Base-by-base conservation (phyloP, 2,329 filamentous ascomycete genomes). In the Metarhizium brunneum region DNA sequence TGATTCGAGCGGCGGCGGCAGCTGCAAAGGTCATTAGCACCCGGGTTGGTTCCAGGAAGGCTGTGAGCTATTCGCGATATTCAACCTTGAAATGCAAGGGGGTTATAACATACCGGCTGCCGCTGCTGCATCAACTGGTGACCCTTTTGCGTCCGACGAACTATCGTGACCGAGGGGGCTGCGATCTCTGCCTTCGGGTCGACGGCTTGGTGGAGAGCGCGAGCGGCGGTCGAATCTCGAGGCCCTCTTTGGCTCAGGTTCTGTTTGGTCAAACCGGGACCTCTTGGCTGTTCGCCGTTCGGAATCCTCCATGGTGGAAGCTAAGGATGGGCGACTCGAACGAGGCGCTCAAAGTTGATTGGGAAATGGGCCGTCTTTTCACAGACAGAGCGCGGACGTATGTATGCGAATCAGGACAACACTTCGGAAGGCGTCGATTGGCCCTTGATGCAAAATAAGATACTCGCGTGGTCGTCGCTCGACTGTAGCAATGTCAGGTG, bases 161-260 rank as follows among this genome's bases (percentile, higher is more conserved):
- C 68, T 69, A 6, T 75, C 71, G 61, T 77, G 77, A 47, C 70
- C 65, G 56, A 92, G 69, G 20, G 92, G 92, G 69, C 91, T 96
- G 63, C 92, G 88, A 64, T 90, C 90, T 68, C 92, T 85, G 62
- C 80, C 76, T 59, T 95, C 89, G 30, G 83, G 77, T 63, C 85
- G 82, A 65, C 83, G 80, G 30, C 79, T 72, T 30, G 83, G 81
- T 25, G 91, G 91, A 36, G 91, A 96, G 61, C 90, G 87, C 57
- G 94, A 97, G 64, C 94, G 87, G 64, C 92, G 85, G 73, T 96
- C 92, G 72, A 96, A 96, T 68, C 92, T 84, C 52, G 91, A 95
- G 47, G 81, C 68, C 63, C 85, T 80, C 66, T 85, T 86, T 56
- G 87, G 84, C 66, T 94, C 90, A 6, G 88, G 85, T 69, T 92